phyloP scores from a whole-genome alignment of 202 grass and related monocot species.

The Zoysia matrella region DNA sequence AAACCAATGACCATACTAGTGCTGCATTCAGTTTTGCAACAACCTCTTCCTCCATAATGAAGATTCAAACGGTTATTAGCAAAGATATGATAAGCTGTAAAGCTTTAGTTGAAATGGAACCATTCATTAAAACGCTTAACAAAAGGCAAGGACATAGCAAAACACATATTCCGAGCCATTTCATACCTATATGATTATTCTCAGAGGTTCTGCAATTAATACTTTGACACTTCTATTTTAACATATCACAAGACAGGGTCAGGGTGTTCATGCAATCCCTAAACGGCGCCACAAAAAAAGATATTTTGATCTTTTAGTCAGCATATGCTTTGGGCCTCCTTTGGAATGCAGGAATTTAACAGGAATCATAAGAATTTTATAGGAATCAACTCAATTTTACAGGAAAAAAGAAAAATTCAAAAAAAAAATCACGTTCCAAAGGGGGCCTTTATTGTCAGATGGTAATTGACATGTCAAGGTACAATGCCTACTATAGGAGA shows the following conservation, averaged over 20 bases:
- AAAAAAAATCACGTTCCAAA: too few species aligned
- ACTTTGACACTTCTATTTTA: neutral
- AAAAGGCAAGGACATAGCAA: neutral
- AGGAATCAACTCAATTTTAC: too few species aligned
- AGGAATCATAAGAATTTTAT: too few species aligned
- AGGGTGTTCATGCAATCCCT: conserved; percentile 8
- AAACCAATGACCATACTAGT: neutral
- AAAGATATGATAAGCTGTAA: neutral
- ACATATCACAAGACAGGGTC: neutral
- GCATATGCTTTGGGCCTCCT: neutral
- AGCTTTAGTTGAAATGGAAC: neutral
- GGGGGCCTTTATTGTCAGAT: neutral
- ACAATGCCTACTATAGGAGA: conserved; percentile 32
- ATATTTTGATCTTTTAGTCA: neutral
- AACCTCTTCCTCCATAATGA: neutral
- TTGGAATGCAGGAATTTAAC: too few species aligned
- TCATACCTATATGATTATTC: conserved; percentile 1
- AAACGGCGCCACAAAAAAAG: neutral
- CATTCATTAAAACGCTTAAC: neutral
- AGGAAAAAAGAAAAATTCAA: too few species aligned
- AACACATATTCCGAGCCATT: neutral
- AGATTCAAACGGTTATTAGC: neutral
- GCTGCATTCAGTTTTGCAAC: neutral
- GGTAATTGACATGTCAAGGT: conserved; percentile 5
- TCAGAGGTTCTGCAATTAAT: neutral